Evolutionary conservation across 108 stramenopile genomes (phyloP).

Genomic region (Stephanodiscus minutulus): DNA sequence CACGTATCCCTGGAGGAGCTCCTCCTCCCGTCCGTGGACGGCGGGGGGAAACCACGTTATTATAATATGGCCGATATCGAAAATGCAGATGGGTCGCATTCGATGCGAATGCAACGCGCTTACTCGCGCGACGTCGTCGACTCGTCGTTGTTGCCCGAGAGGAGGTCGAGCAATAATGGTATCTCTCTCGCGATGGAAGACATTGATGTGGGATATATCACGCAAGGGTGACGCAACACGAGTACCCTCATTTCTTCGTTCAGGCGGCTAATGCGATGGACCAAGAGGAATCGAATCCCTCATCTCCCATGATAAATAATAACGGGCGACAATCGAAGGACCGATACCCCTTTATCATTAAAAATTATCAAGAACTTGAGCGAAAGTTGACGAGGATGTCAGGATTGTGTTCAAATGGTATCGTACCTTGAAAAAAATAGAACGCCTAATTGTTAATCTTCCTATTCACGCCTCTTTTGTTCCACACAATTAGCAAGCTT

Average conservation of each 20-base stretch:
- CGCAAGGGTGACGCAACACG: background rate
- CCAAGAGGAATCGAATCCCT: background rate
- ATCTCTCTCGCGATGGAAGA: constrained; percentile 3
- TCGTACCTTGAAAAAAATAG: too few relatives aligned
- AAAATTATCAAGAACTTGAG: too few relatives aligned
- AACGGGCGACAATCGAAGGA: too few relatives aligned
- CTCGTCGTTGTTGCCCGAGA: constrained; percentile 25
- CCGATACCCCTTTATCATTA: too few relatives aligned
- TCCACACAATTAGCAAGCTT: too few relatives aligned
- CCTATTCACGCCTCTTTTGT: too few relatives aligned
- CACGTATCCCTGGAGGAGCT: constrained; percentile 73
- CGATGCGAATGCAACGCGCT: constrained; percentile 33
- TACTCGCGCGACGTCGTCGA: constrained; percentile 38
- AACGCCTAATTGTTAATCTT: too few relatives aligned
- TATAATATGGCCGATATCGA: constrained; percentile 73
- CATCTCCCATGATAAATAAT: constrained; percentile 1
- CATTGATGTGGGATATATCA: background rate
- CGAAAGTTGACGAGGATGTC: too few relatives aligned
- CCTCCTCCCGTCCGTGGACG: constrained; percentile 58
- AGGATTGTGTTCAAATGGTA: too few relatives aligned
- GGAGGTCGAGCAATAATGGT: constrained; percentile 6
- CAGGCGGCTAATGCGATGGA: constrained; percentile 18
- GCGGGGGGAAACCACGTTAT: constrained; percentile 67
- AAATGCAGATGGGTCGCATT: constrained; percentile 52
- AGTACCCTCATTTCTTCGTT: constrained; percentile 16